Evolutionary conservation across 2,329 filamentous ascomycete genomes (phyloP).

Genomic region (Phialophora verrucosa): DNA sequence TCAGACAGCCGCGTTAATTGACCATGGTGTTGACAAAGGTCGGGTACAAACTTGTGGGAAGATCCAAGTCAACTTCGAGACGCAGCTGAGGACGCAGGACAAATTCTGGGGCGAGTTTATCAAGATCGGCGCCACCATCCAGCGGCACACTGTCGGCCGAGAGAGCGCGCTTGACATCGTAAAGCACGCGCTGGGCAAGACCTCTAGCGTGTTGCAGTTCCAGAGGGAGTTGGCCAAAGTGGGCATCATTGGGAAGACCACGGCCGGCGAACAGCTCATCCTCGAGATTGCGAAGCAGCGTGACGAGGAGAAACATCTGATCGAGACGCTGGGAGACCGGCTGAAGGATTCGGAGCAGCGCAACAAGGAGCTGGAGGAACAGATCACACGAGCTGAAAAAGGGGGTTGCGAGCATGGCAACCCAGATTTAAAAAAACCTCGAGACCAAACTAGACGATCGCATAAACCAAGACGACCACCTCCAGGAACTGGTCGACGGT

Average conservation of each 20-base stretch:
- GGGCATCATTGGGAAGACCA: background rate
- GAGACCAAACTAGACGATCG: no score
- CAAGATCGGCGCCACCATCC: background rate
- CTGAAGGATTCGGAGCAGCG: background rate
- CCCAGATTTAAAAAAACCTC: no score
- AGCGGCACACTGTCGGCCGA: background rate
- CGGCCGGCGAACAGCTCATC: background rate
- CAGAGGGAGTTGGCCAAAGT: background rate
- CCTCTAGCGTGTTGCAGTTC: background rate
- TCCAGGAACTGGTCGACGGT: no score
- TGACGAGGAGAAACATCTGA: background rate
- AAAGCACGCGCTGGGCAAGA: background rate
- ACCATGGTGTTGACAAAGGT: background rate
- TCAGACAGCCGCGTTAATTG: background rate
- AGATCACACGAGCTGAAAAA: background rate
- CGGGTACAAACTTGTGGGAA: background rate
- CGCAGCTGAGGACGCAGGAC: background rate
- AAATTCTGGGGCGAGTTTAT: constrained; percentile 1
- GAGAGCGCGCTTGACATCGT: background rate
- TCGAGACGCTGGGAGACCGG: background rate
- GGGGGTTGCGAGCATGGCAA: no score
- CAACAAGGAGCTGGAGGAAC: constrained; percentile 1
- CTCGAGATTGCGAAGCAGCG: background rate
- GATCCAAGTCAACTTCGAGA: background rate
- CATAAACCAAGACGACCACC: no score